Percentiles rank a stretch among this genome's conserved stretches.
Conservation (phyloP, 768 basidiomycete species). For the Guyanaporus albipodus region DNA sequence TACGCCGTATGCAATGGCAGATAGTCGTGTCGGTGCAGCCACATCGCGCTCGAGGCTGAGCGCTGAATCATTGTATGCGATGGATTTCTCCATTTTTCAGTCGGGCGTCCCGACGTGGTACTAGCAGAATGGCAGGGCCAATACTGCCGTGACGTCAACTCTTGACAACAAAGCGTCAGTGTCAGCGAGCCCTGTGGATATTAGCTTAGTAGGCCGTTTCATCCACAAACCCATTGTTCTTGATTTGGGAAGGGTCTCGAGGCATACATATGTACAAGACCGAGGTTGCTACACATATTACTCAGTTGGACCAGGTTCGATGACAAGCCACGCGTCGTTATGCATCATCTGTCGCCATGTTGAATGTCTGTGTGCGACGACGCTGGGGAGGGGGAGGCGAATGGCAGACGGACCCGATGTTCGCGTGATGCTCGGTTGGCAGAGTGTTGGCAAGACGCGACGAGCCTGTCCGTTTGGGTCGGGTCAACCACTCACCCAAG, state of each 20-base stretch:
- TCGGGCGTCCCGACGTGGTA: not conserved
- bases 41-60: too few species aligned
- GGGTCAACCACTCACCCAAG: slow-evolving; percentile 3
- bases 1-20: not conserved
- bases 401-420: not conserved
- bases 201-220: not conserved
- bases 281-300: not conserved
- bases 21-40: not conserved
- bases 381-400: not conserved
- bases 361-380: not conserved
- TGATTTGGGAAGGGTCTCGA: not conserved
- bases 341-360: too few species aligned
- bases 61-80: not conserved
- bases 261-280: not conserved
- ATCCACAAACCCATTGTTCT: not conserved
- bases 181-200: not conserved
- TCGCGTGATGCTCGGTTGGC: too few species aligned
- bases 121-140: too few species aligned
- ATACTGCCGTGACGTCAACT: too few species aligned
- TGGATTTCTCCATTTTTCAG: not conserved
- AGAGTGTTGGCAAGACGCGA: too few species aligned
- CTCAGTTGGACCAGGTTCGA: too few species aligned
- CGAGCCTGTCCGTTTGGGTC: too few species aligned
- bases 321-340: too few species aligned
- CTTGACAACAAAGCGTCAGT: not conserved